phyloP scores from a whole-genome alignment of 768 basidiomycete species.

The Royoungia palumana region DNA sequence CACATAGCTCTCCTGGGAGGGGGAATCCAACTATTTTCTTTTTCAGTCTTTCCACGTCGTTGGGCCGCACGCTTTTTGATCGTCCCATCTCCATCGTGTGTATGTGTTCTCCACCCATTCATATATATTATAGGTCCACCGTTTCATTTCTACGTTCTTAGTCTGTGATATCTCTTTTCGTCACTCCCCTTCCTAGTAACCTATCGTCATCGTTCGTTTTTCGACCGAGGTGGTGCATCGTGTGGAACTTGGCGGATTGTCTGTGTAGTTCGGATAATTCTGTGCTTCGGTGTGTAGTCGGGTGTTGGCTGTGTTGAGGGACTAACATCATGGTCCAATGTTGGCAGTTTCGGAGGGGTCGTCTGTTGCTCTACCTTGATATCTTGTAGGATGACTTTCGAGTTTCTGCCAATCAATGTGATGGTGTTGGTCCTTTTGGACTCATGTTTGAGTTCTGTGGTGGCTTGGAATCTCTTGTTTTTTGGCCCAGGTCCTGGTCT shows the following conservation, averaged over 20 bases:
- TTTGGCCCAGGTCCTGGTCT: no score
- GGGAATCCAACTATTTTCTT: constrained; percentile 12
- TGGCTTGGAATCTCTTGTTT: no score
- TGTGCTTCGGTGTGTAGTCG: constrained; percentile 2
- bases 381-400: constrained; percentile 7
- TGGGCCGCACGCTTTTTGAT: constrained; percentile 12
- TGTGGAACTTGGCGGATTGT: constrained; percentile 14
- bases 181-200: not conserved
- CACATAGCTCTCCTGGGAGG: constrained; percentile 7
- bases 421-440: no score
- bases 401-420: not conserved
- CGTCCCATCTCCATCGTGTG: constrained; percentile 12
- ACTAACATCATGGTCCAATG: constrained; percentile 7
- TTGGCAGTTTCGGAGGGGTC: constrained; percentile 3
- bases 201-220: constrained; percentile 2
- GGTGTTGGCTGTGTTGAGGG: constrained; percentile 2
- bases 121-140: constrained; percentile 33
- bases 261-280: constrained; percentile 12
- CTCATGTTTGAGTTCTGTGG: no score
- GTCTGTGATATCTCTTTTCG: constrained; percentile 16
- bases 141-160: constrained; percentile 14
- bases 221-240: constrained; percentile 16
- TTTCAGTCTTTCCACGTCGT: constrained; percentile 9
- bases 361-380: constrained; percentile 4
- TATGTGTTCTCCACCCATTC: constrained; percentile 21